Conservation (phyloP, 2,329 filamentous ascomycete genomes). For the Calonectria naviculata region DNA sequence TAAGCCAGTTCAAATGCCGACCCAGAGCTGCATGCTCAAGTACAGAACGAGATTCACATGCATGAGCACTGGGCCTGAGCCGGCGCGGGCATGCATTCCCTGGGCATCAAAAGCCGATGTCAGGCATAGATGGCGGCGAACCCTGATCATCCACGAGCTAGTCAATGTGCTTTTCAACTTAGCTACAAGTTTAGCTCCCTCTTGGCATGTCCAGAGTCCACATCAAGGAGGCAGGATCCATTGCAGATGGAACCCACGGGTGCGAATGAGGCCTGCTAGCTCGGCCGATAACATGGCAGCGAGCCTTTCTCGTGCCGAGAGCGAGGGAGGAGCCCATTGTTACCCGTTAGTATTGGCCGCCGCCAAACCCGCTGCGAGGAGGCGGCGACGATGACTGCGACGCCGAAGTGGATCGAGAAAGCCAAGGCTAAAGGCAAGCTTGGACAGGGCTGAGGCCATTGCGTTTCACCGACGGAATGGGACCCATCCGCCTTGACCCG, state of each 20-base stretch:
- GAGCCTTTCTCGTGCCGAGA: slow-evolving; percentile 3
- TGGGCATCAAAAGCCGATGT: slow-evolving; percentile 21
- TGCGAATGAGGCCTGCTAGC: slow-evolving; percentile 1
- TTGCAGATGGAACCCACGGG: not conserved
- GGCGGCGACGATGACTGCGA: not conserved
- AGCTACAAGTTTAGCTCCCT: slow-evolving; percentile 13
- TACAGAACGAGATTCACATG: slow-evolving; percentile 15
- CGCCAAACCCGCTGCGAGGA: slow-evolving; percentile 6
- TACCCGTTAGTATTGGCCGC: slow-evolving; percentile 17
- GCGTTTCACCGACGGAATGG: slow-evolving; percentile 20
- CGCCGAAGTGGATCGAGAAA: slow-evolving; percentile 11
- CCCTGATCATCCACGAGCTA: slow-evolving; percentile 15
- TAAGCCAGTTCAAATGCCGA: not conserved
- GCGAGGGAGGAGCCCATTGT: not conserved
- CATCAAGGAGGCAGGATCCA: not conserved
- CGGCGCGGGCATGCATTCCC: slow-evolving; percentile 14
- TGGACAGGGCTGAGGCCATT: slow-evolving; percentile 19
- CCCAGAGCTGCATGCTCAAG: not conserved
- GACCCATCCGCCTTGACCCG: slow-evolving; percentile 7
- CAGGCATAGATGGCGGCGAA: slow-evolving; percentile 15
- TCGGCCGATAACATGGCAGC: not conserved
- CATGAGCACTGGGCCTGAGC: slow-evolving; percentile 3
- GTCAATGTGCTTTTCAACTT: not conserved
- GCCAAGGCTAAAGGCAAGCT: slow-evolving; percentile 4
- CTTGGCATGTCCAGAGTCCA: not conserved